Evolutionary conservation across 2,329 filamentous ascomycete genomes (phyloP), one percentile per base, ranked within the genome.

Genomic region (Pseudophaeomoniella oleicola): DNA sequence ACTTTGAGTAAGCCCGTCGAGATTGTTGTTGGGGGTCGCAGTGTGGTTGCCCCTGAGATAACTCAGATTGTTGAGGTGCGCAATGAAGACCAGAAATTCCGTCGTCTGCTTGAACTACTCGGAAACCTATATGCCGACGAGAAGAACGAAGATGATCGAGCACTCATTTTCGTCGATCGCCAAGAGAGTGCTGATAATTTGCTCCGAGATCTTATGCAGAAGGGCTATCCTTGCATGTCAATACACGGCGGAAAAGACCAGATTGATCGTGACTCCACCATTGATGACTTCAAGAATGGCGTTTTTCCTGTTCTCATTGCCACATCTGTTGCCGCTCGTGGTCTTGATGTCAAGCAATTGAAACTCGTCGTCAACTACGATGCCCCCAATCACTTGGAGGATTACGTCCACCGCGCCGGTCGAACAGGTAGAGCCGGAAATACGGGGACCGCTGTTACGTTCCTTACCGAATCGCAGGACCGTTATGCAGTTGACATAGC

Each of bases 291-390:
- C 69, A 96, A 93, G 60, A 81, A 78, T 48, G 90, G 90, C 38
- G 74, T 88, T 31, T 75, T 92, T 34, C 87, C 87, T 0, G 81
- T 98, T 39, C 67, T 98, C 52, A 81, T 96, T 51, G 90, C 90
- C 9, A 98, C 90, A 0, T 94, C 88, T 9, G 85, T 98, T 40
- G 90, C 90, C 29, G 90, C 90, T 35, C 82, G 90, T 57, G 90
- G 90, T 42, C 67, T 98, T 30, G 90, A 98, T 55, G 88, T 98
- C 32, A 94, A 94, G 60, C 85, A 93, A 55, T 69, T 98, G 19
- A 94, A 92, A 57, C 71, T 96, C 19, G 90, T 98, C 5, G 78
- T 98, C 60, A 96, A 96, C 59, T 94, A 85, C 54, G 87, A 94
- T 52, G 83, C 81, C 1, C 88, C 87, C 1, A 93, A 93, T 50